These are phyloP conservation scores for Babesia sp. DNA, from an alignment of 169 alveolate genomes.

Conservation along the genomic window DNA sequence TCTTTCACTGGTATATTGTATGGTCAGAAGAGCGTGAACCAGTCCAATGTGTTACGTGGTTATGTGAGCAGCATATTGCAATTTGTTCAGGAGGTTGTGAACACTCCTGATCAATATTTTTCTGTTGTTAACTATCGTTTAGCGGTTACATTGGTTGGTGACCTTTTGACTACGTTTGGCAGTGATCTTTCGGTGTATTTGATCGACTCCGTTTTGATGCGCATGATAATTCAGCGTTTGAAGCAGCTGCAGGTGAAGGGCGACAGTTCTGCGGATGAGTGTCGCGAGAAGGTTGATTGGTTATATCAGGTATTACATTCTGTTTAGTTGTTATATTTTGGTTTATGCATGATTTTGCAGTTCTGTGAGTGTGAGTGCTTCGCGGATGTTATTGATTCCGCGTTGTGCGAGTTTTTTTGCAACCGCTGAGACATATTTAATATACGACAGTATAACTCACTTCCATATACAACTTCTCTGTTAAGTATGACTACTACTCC, in stretches of 20 bases:
- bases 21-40: slow-evolving; percentile 85
- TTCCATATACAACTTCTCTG: slow-evolving; percentile 47
- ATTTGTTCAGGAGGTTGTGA: slow-evolving; percentile 78
- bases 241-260: slow-evolving; percentile 40
- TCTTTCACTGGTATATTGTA: slow-evolving; percentile 86
- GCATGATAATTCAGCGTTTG: slow-evolving; percentile 28
- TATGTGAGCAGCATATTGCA: slow-evolving; percentile 83
- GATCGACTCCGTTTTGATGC: slow-evolving; percentile 42
- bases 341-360: slow-evolving; percentile 1
- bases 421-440: slow-evolving; percentile 18
- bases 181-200: slow-evolving; percentile 53
- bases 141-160: slow-evolving; percentile 65
- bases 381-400: slow-evolving; percentile 16
- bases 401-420: slow-evolving; percentile 15
- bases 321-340: neutral
- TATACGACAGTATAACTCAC: slow-evolving; percentile 25
- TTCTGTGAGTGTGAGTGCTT: slow-evolving; percentile 28
- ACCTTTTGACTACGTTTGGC: slow-evolving; percentile 57
- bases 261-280: slow-evolving; percentile 27
- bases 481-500: slow-evolving; percentile 55
- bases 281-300: slow-evolving; percentile 66
- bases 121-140: slow-evolving; percentile 17
- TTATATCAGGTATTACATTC: slow-evolving; percentile 19
- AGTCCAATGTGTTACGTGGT: slow-evolving; percentile 72
- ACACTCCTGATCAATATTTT: slow-evolving; percentile 52